Evolutionary conservation across 2,329 filamentous ascomycete species (phyloP).

Genomic region (Claviceps digitariae): DNA sequence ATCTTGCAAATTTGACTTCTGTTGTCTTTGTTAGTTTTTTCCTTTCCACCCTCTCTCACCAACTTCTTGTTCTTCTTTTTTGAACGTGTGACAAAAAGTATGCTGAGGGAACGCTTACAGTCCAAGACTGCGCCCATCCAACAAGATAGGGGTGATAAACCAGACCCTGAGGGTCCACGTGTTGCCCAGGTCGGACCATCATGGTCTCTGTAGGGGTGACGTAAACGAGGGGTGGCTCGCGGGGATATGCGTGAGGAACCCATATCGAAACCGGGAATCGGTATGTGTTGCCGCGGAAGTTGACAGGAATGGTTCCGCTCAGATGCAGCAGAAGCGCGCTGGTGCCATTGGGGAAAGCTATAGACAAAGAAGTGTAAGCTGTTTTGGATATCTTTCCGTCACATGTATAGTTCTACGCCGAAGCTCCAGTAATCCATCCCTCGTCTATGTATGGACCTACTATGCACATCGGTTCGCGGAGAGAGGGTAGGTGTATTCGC

Average conservation of each 20-base stretch:
- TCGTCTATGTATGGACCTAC: slow-evolving; percentile 35
- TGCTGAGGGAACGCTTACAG: slow-evolving; percentile 39
- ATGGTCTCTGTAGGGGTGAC: slow-evolving; percentile 81
- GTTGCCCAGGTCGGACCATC: slow-evolving; percentile 81
- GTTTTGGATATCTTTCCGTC: slow-evolving; percentile 4
- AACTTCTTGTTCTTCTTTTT: no score
- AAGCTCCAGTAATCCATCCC: no score
- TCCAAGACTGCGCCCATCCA: slow-evolving; percentile 79
- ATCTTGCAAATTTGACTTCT: slow-evolving; percentile 75
- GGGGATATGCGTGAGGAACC: slow-evolving; percentile 83
- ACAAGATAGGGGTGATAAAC: slow-evolving; percentile 94
- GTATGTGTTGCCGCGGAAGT: slow-evolving; percentile 79
- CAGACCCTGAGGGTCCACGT: slow-evolving; percentile 84
- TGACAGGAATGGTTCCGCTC: slow-evolving; percentile 77
- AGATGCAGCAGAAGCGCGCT: slow-evolving; percentile 80
- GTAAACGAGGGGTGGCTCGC: slow-evolving; percentile 74
- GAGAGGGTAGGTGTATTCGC: slow-evolving; percentile 66
- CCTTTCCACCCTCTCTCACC: neutral
- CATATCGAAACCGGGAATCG: slow-evolving; percentile 86
- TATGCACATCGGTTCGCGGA: slow-evolving; percentile 89
- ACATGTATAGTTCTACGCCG: neutral
- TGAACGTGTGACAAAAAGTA: neutral
- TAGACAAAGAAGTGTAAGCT: slow-evolving; percentile 4
- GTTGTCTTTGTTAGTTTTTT: neutral
- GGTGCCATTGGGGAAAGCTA: slow-evolving; percentile 78